Evolutionary conservation across 2,329 filamentous ascomycete species (phyloP), one percentile per base, ranked within the genome.

Genomic region (Teratosphaeria nubilosa): DNA sequence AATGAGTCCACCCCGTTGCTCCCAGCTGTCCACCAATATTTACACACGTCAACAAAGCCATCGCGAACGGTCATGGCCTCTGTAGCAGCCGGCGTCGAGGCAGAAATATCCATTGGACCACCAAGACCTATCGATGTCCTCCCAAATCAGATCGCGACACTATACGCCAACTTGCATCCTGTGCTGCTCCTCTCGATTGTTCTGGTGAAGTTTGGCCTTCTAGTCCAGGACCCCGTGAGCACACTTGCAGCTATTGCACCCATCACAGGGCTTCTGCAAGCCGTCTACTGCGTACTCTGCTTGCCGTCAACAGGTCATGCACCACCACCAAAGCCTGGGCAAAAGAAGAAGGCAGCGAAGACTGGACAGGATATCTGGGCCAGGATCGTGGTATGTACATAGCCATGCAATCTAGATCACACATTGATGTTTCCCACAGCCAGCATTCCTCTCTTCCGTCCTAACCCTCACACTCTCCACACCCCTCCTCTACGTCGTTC

Each of bases 151-250:
- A 25, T 63, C 24, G 64, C 70, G 1, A 64, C 60, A 54, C 61
- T 71, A 51, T 81, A 87, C 68, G 82, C 86, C 13, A 80, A 89
- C 67, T 72, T 84, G 22, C 88, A 95, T 64, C 86, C 88, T 0
- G 73, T 80, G 27, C 73, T 90, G 11, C 78, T 95, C 31, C 78
- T 89, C 31, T 80, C 79, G 10, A 73, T 87, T 37, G 85, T 87
- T 69, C 78, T 80, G 52, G 69, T 82, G 62, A 81, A 81, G 45
- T 92, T 95, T 73, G 70, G 75, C 37, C 75, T 79, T 20, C 78
- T 95, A 27, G 87, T 95, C 30, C 76, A 79, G 16, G 82, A 91
- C 63, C 89, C 91, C 0, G 80, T 86, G 2, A 73, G 79, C 16
- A 81, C 86, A 6, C 79, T 95, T 41, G 72, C 81, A 14, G 78